phyloP scores from a whole-genome alignment of 169 alveolate species.

The Cystoisospora suis region DNA sequence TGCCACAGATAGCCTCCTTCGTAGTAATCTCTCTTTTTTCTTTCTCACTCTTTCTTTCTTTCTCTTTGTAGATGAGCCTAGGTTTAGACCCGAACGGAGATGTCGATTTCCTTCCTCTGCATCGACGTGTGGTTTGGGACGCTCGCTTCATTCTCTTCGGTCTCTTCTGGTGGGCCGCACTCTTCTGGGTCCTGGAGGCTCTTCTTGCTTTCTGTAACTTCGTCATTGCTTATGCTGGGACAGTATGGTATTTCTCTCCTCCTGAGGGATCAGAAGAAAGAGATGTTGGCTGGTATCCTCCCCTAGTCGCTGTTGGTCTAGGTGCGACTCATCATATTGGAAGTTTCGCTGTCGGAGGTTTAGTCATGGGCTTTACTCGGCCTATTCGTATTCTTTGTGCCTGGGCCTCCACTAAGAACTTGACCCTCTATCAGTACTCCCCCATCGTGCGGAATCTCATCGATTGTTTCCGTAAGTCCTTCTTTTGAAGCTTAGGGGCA shows the following conservation, averaged over 20 bases:
- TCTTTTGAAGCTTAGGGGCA: too few relatives aligned
- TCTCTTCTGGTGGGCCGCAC: slow-evolving; percentile 50
- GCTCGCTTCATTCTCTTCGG: slow-evolving; percentile 53
- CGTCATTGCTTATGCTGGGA: slow-evolving; percentile 57
- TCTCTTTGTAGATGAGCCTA: slow-evolving; percentile 35
- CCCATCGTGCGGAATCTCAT: slow-evolving; percentile 53
- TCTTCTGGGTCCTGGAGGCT: slow-evolving; percentile 53
- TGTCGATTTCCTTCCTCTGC: slow-evolving; percentile 46
- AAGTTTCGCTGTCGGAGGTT: slow-evolving; percentile 62
- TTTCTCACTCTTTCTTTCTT: not conserved
- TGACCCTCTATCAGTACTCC: slow-evolving; percentile 32
- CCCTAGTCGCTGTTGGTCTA: slow-evolving; percentile 56
- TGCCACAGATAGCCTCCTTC: not conserved
- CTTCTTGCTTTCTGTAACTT: slow-evolving; percentile 50
- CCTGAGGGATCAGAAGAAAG: slow-evolving; percentile 61
- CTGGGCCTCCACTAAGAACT: slow-evolving; percentile 53
- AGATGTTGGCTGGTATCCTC: slow-evolving; percentile 64
- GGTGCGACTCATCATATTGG: slow-evolving; percentile 60
- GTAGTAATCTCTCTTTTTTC: not conserved
- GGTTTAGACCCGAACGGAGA: slow-evolving; percentile 65
- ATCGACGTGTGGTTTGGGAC: slow-evolving; percentile 61
- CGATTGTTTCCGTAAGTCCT: slow-evolving; percentile 33
- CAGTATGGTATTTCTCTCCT: slow-evolving; percentile 68
- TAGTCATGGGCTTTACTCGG: slow-evolving; percentile 54
- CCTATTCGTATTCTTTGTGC: slow-evolving; percentile 53